A percentile compares a stretch with the other conserved stretches of the same genome.
These are phyloP conservation scores for Lojkania enalia DNA, from an alignment of 2,329 filamentous ascomycete species.

Conservation along the genomic window DNA sequence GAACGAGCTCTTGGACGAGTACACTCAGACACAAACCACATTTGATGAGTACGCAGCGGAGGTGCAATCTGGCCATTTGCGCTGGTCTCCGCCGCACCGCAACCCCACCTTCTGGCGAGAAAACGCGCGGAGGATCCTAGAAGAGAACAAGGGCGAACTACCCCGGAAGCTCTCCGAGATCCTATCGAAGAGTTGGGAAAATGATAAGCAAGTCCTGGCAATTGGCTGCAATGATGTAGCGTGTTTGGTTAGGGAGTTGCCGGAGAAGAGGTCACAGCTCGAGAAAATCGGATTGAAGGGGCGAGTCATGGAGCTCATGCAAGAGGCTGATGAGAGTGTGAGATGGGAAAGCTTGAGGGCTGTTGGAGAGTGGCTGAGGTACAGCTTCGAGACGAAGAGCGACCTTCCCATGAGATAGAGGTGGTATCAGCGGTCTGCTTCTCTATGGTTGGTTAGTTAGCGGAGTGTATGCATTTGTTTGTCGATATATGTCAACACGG, in stretches of 20 bases:
- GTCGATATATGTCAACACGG: too few species aligned
- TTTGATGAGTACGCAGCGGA: conserved; percentile 77
- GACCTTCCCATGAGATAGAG: conserved; percentile 35
- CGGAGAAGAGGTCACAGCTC: conserved; percentile 76
- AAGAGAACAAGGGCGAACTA: conserved; percentile 77
- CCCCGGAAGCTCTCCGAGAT: conserved; percentile 84
- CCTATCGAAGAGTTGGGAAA: conserved; percentile 79
- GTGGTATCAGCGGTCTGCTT: too few species aligned
- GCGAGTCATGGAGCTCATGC: conserved; percentile 92
- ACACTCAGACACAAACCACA: conserved; percentile 70
- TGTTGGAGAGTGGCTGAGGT: conserved; percentile 75
- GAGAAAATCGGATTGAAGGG: conserved; percentile 85
- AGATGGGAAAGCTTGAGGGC: conserved; percentile 91
- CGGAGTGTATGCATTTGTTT: too few species aligned
- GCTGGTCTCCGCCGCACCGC: conserved; percentile 90
- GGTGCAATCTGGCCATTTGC: conserved; percentile 80
- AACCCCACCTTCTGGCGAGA: conserved; percentile 88
- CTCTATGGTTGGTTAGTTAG: too few species aligned
- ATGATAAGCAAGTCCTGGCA: conserved; percentile 81
- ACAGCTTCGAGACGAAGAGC: conserved; percentile 54
- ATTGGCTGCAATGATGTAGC: conserved; percentile 93
- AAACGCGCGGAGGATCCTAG: conserved; percentile 84
- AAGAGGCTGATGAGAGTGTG: conserved; percentile 82
- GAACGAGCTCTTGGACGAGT: conserved; percentile 76
- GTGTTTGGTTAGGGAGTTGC: conserved; percentile 84